Base-by-base conservation (phyloP, 129 eudicot genomes). In the Ambrosia artemisiifolia region DNA sequence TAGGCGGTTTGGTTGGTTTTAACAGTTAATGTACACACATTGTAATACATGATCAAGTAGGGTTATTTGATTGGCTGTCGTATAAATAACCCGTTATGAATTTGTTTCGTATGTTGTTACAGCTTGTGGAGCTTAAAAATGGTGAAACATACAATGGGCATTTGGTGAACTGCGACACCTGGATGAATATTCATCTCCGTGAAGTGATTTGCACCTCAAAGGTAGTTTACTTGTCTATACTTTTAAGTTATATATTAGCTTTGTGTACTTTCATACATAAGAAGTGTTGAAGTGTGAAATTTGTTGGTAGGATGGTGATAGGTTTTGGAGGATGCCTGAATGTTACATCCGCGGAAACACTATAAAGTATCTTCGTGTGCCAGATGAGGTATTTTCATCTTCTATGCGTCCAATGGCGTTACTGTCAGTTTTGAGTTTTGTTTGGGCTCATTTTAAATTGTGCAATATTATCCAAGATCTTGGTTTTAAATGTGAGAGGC, bases 131-230 rank as follows among this genome's bases (percentile, higher is more conserved):
- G 57, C 80, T 90, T 80, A 90, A 90, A 82, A 90, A 90, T 74
- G 96, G 94, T 56, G 96, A 90, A 81, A 90, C 96, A 19, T 90
- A 90, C 80, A 90, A 90, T 54, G 96, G 96, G 59, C 96, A 90
- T 75, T 77, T 90, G 86, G 96, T 90, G 34, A 87, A 90, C 72
- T 90, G 96, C 56, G 96, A 90, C 79, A 87, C 96, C 10, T 90
- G 96, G 96, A 90, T 90, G 96, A 90, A 90, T 63, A 90, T 90
- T 50, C 96, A 90, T 83, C 96, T 90, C 36, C 94, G 96, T 53
- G 96, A 87, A 87, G 96, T 90, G 61, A 90, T 90, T 5, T 90
- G 96, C 72, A 90, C 96, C 79, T 90, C 96, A 47, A 90, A 90
- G 51, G 79, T 28, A 44, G 53, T 36, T 6, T n/a, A n/a, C n/a